Evolutionary conservation across 2,329 filamentous ascomycete genomes (phyloP).

Genomic region (Trichoderma atrobrunneum): DNA sequence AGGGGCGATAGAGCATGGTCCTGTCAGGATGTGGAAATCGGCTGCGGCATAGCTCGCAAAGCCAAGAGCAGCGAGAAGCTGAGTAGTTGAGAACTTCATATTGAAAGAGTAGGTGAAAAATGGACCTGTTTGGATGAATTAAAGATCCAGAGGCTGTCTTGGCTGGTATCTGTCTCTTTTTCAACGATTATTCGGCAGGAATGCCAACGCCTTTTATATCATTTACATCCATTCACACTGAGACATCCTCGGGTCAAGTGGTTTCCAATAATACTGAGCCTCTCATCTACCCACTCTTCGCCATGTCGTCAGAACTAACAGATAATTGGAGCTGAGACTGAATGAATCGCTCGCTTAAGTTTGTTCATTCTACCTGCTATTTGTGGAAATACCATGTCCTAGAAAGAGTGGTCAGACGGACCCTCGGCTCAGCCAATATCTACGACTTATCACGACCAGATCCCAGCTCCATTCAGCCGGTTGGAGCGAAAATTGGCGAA

Average conservation of each 20-base stretch:
- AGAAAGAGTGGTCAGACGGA: background rate
- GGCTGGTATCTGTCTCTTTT: background rate
- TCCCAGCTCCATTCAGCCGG: background rate
- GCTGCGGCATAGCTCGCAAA: background rate
- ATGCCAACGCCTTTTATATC: background rate
- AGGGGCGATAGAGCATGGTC: constrained; percentile 2
- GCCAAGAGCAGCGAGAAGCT: background rate
- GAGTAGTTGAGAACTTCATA: background rate
- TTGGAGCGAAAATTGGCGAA: background rate
- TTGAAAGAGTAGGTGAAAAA: too few relatives aligned
- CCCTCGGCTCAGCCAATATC: background rate
- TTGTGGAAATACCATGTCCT: background rate
- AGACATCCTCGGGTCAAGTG: background rate
- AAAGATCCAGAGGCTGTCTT: too few relatives aligned
- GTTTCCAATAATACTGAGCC: background rate
- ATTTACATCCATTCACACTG: background rate
- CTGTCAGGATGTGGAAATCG: constrained; percentile 1
- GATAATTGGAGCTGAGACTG: background rate
- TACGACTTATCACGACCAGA: background rate
- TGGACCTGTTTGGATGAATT: background rate
- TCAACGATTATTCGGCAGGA: background rate
- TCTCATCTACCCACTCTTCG: background rate
- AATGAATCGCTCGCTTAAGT: background rate
- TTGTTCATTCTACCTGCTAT: background rate
- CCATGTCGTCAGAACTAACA: background rate